phyloP scores from a whole-genome alignment of 306 rosid genomes.

The Geum urbanum region DNA sequence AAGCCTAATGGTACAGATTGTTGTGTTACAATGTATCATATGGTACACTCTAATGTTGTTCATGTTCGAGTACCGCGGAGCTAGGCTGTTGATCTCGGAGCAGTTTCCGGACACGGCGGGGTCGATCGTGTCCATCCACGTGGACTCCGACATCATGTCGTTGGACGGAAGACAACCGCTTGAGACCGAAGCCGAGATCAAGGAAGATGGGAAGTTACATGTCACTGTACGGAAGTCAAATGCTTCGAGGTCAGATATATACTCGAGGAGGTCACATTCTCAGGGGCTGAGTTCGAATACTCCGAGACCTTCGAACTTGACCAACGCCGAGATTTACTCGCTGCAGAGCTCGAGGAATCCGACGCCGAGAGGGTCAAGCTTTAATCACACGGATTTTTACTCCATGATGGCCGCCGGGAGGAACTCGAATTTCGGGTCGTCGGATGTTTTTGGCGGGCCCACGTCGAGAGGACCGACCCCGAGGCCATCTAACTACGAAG shows the following conservation, averaged over 20 bases:
- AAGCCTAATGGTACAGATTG: conserved; percentile 84
- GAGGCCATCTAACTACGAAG: conserved; percentile 61
- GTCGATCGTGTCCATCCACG: conserved; percentile 82
- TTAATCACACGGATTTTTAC: conserved; percentile 77
- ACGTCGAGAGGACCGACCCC: conserved; percentile 81
- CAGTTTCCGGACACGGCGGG: conserved; percentile 86
- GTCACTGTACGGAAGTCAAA: conserved; percentile 71
- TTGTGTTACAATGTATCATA: conserved; percentile 84
- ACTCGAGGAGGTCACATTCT: conserved; percentile 66
- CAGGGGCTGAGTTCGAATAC: conserved; percentile 64
- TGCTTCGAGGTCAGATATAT: conserved; percentile 75
- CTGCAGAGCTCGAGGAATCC: conserved; percentile 71
- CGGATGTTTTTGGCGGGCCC: conserved; percentile 69
- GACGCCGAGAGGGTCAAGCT: conserved; percentile 80
- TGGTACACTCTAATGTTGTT: conserved; percentile 86
- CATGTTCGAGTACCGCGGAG: conserved; percentile 78
- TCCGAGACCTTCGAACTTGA: conserved; percentile 73
- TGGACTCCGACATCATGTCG: conserved; percentile 79
- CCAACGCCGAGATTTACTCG: conserved; percentile 84
- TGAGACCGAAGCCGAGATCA: conserved; percentile 69
- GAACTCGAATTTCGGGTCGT: conserved; percentile 59
- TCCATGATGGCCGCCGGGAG: conserved; percentile 79
- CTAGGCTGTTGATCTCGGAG: conserved; percentile 63
- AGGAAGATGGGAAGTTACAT: conserved; percentile 79
- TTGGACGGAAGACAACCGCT: conserved; percentile 63